Conservation (phyloP, 306 rosid genomes). For the Glycine soja region DNA sequence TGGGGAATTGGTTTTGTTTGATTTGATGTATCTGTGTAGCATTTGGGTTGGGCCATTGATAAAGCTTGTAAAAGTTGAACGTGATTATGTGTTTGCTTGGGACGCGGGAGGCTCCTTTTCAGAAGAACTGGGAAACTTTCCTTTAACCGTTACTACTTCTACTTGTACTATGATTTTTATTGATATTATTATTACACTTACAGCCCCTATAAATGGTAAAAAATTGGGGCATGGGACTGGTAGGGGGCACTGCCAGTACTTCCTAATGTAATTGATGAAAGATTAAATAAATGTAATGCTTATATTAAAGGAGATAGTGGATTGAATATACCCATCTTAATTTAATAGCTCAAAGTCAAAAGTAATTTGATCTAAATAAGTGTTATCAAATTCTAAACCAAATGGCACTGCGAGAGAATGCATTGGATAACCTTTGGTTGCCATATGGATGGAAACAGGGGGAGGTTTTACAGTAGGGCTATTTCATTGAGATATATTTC, state of each 20-base stretch:
- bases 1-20: slow-evolving; percentile 64
- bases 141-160: slow-evolving; percentile 37
- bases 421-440: background rate
- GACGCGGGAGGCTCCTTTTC: slow-evolving; percentile 60
- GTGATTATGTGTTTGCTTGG: slow-evolving; percentile 58
- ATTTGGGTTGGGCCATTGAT: slow-evolving; percentile 63
- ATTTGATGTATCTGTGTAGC: slow-evolving; percentile 70
- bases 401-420: background rate
- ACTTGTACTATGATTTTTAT: slow-evolving; percentile 43
- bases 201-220: slow-evolving; percentile 16
- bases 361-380: background rate
- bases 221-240: background rate
- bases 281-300: background rate
- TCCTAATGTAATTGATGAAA: background rate
- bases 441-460: background rate
- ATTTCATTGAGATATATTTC: background rate
- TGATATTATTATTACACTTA: slow-evolving; percentile 22
- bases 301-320: background rate
- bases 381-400: background rate
- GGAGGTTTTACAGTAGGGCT: background rate
- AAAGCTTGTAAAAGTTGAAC: slow-evolving; percentile 57
- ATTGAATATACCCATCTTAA: background rate
- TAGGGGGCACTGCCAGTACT: background rate
- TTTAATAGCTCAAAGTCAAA: background rate
- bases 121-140: slow-evolving; percentile 45